Evolutionary conservation across 306 rosid species (phyloP), one percentile per base, ranked within the genome.

Genomic region (Cercis canadensis): DNA sequence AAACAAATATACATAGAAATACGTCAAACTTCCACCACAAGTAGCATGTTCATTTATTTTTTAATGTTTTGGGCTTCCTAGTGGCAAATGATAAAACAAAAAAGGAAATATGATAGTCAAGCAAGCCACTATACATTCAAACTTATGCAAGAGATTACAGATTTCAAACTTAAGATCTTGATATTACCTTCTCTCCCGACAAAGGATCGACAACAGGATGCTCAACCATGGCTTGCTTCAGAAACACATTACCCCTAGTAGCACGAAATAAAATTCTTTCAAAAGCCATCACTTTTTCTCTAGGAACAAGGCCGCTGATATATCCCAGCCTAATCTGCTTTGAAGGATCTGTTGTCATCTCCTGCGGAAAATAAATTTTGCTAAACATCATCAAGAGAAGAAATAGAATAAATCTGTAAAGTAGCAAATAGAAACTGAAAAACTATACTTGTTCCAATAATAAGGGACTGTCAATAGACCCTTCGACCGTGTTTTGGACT

Each of bases 241-340:
- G 73, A 85, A 75, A 85, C 77, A 92, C 83, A 79, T 92, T 92
- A 69, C 97, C 97, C 84, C 98, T 77, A 15, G 96, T 90, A 46
- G 93, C 86, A 75, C 93, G 90, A 81, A 87, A 92, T 67, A 92
- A 46, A 68, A 85, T 88, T 82, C 88, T 83, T 72, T 92, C 93
- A 13, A 88, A 92, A 57, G 90, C 78, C 86, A 82, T 79, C 18
- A 87, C 77, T 60, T 90, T 92, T 75, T 80, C 88, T 71, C 93
- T 85, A 2, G 83, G 78, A 87, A 92, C 92, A 76, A 92, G 96
- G 67, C 98, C 98, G 51, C 87, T 62, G 44, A 79, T 67, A 65
- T 73, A 88, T 45, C 98, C 97, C 69, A 88, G 81, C 76, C 81
- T 90, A 77, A 93, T 60, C 57, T 90, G 90, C 77, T 90, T 88